Base-by-base conservation (phyloP, 1,284 basidiomycete genomes). In the Heliocybe sulcata region DNA sequence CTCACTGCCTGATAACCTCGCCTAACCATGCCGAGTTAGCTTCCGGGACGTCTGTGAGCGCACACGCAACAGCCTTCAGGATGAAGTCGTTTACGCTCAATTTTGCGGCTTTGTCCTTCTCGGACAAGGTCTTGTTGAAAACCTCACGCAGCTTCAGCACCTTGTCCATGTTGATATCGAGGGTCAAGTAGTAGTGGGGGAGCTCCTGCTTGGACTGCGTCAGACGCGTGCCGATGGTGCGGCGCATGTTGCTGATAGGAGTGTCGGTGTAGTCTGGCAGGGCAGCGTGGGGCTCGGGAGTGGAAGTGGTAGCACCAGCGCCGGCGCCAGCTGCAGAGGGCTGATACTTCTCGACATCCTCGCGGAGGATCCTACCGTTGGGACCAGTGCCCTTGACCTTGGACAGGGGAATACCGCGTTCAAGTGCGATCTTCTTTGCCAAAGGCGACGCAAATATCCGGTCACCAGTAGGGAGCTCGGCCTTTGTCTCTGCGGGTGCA, bases 31-130 rank as follows among this genome's bases (percentile, higher is more conserved):
- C 93, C 54, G 94, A 93, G 79, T 99, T 99, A 61, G 89, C 95
- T 71, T 99, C 97, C 54, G 97, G 97, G 29, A 99, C 96, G 68
- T 99, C 95, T 54, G 82, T 80, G 55, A 98, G 81, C 2, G 97
- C 96, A 61, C 94, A 88, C 9, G 89, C 85, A 47, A 90, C 85
- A 4, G 94, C 97, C 77, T 99, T 99, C 70, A 98, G 85, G 65
- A 99, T 85, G 69, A 99, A 99, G 76, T 99, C 97, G 70, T 98
- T 98, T 57, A 99, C 93, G 60, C 92, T 95, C 58, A 99, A 82
- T 79, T 99, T 99, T 52, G 85, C 83, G 58, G 81, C 77, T 65
- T 88, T 89, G 69, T 91, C 87, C 73, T 90, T 88, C 67, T 94
- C 94, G 45, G 82, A 82, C 48, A 92, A 72, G 35, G 87, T 81